A percentile compares a stretch with the other conserved stretches of the same genome.
Evolutionary conservation across 306 rosid genomes (phyloP).

Genomic region (Fragaria nilgerrensis): DNA sequence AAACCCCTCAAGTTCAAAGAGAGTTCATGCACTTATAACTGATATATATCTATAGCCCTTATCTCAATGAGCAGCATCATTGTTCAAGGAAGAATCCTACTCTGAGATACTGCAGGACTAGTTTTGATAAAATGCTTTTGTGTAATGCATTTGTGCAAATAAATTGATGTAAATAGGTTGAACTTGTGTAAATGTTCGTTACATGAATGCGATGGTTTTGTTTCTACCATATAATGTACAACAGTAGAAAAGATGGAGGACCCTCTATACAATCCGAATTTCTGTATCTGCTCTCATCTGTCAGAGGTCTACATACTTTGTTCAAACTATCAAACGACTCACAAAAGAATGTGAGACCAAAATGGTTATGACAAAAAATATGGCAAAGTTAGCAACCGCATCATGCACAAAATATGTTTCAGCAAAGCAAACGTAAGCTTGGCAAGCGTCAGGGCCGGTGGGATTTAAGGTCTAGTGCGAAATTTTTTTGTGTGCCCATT

Average conservation of each 20-base stretch:
- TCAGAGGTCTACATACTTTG: background rate
- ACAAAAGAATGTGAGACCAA: background rate
- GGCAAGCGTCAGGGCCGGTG: too few relatives aligned
- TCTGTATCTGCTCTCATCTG: background rate
- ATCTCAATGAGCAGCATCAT: background rate
- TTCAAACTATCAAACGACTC: background rate
- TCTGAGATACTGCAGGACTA: background rate
- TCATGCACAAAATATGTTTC: background rate
- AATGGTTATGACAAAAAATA: background rate
- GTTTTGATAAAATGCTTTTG: background rate
- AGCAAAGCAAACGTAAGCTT: background rate
- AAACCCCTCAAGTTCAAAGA: slow-evolving; percentile 69
- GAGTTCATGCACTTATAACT: slow-evolving; percentile 62
- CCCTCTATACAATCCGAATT: background rate
- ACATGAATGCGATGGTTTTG: background rate
- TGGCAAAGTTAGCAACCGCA: background rate
- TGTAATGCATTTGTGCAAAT: background rate
- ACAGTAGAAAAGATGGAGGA: background rate
- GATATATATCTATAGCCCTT: background rate
- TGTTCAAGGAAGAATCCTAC: background rate
- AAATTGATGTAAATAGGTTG: background rate
- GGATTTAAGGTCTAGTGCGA: too few relatives aligned
- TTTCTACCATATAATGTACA: background rate
- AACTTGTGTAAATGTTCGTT: background rate
- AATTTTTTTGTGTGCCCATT: too few relatives aligned